A percentile compares a stretch with the other conserved stretches of the same genome.
phyloP scores from a whole-genome alignment of 495 filamentous ascomycete species.

The Penicilliopsis zonata region DNA sequence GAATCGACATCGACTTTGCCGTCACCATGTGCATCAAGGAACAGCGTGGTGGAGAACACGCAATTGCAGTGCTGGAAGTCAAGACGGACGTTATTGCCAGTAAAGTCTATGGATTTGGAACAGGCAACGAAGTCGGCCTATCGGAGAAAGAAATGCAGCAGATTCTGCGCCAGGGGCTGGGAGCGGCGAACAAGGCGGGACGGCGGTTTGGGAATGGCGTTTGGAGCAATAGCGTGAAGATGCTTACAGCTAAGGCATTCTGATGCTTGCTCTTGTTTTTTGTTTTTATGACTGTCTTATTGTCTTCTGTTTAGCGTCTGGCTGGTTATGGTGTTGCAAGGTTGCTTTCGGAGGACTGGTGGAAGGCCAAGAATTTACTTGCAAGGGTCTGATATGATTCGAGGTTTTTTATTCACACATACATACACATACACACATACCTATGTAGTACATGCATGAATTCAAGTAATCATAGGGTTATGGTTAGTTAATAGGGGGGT shows the following conservation, averaged over 20 bases:
- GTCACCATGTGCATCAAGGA: constrained; percentile 15
- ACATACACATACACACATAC: no score
- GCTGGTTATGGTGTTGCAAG: no score
- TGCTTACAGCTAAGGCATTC: constrained; percentile 24
- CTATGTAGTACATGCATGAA: no score
- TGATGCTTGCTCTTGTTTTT: no score
- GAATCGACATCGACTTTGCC: constrained; percentile 32
- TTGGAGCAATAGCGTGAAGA: constrained; percentile 30
- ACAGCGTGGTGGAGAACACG: constrained; percentile 4
- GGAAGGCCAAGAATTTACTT: no score
- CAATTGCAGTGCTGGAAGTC: constrained; percentile 21
- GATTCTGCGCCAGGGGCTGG: constrained; percentile 23
- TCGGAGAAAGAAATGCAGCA: constrained; percentile 26
- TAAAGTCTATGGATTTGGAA: constrained; percentile 34
- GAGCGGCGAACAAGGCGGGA: constrained; percentile 6
- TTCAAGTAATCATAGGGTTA: no score
- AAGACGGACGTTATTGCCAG: constrained; percentile 29
- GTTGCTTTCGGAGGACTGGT: no score
- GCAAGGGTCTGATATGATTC: no score
- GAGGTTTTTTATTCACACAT: no score
- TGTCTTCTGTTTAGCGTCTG: no score
- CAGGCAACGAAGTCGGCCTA: constrained; percentile 15
- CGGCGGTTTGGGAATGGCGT: constrained; percentile 23
- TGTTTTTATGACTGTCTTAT: no score
- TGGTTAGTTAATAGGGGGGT: no score